phyloP scores from a whole-genome alignment of 768 basidiomycete genomes.

The Suillus plorans region DNA sequence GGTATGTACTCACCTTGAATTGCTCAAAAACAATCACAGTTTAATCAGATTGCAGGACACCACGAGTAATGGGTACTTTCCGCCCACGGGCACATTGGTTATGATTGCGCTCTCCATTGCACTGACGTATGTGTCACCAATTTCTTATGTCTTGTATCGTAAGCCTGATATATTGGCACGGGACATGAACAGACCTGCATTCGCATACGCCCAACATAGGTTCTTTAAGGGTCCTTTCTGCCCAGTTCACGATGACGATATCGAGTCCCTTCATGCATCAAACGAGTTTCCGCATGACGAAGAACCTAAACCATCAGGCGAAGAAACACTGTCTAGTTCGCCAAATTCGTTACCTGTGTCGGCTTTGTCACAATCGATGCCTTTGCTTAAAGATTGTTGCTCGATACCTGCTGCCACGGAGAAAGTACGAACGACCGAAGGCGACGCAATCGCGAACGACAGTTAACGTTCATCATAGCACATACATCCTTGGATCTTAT shows the following conservation, averaged over 20 bases:
- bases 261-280: conserved; percentile 26
- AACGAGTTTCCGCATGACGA: conserved; percentile 24
- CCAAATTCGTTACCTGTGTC: conserved; percentile 15
- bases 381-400: not conserved
- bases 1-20: conserved; percentile 34
- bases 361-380: not conserved
- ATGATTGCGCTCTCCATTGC: conserved; percentile 53
- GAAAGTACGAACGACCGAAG: not conserved
- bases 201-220: conserved; percentile 55
- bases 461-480: not conserved
- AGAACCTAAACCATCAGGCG: conserved; percentile 16
- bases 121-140: conserved; percentile 51
- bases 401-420: not conserved
- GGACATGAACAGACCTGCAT: conserved; percentile 40
- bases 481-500: not conserved
- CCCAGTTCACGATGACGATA: conserved; percentile 24
- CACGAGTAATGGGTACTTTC: conserved; percentile 46
- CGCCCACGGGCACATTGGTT: conserved; percentile 49
- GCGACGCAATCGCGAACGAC: not conserved
- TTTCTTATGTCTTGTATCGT: not conserved
- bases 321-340: conserved; percentile 6
- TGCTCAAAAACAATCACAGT: conserved; percentile 5
- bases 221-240: conserved; percentile 51
- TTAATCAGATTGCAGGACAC: conserved; percentile 41
- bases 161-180: not conserved